Conservation (phyloP, 176 grass and related monocot genomes). For the Aegilops speltoides region DNA sequence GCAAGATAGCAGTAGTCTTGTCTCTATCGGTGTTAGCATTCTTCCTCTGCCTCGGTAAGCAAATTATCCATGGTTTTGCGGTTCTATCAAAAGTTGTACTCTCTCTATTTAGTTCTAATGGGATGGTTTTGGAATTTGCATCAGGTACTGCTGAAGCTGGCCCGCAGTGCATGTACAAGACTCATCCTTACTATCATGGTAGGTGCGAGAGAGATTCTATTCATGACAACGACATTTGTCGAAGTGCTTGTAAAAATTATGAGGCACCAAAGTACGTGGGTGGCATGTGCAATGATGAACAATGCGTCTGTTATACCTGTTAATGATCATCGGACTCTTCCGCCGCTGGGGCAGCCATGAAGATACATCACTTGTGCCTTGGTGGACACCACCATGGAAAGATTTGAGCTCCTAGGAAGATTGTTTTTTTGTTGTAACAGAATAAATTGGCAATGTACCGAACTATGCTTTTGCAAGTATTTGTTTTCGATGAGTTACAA, state of each 20-base stretch:
- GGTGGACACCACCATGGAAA: too few species aligned
- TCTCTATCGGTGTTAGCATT: neutral
- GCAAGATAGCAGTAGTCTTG: neutral
- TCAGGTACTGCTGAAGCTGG: neutral
- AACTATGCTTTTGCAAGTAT: neutral
- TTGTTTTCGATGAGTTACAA: too few species aligned
- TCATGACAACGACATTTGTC: neutral
- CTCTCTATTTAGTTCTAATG: neutral
- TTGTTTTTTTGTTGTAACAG: neutral
- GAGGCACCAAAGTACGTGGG: neutral
- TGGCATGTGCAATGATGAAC: neutral
- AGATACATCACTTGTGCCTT: neutral
- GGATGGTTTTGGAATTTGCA: neutral
- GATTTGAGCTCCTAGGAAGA: neutral
- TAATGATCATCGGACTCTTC: neutral
- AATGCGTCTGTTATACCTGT: neutral
- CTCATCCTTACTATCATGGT: neutral
- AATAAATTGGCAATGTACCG: neutral
- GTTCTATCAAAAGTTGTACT: neutral
- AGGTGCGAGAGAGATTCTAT: neutral
- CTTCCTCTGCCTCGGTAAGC: neutral
- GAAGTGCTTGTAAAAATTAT: neutral
- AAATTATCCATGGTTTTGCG: neutral
- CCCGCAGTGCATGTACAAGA: neutral
- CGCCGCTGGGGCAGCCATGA: neutral